Evolutionary conservation across 2,329 filamentous ascomycete species (phyloP).

Genomic region (Fusarium dimerum): DNA sequence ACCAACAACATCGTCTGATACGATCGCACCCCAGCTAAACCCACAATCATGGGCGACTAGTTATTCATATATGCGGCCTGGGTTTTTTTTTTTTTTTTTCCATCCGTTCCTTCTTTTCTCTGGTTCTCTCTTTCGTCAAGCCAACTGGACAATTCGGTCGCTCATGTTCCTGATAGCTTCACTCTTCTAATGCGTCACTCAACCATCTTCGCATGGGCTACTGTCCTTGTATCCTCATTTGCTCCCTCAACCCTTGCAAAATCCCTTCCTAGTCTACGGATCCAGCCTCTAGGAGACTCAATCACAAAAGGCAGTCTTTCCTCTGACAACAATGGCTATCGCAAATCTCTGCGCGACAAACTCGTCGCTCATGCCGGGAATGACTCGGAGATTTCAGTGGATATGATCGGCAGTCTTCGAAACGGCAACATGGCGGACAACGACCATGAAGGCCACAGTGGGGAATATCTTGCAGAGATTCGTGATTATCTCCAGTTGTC

Average conservation of each 20-base stretch:
- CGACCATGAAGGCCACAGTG: constrained; percentile 17
- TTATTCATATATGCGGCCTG: too few species aligned
- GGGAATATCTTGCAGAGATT: constrained; percentile 12
- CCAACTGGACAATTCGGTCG: too few species aligned
- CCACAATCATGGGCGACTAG: too few species aligned
- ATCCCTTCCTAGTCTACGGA: constrained; percentile 11
- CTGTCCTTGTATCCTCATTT: not conserved
- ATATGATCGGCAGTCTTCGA: constrained; percentile 13
- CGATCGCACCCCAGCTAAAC: too few species aligned
- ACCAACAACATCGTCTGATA: too few species aligned
- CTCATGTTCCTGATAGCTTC: too few species aligned
- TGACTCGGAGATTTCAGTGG: constrained; percentile 1
- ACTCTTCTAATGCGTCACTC: not conserved
- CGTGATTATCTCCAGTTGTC: constrained; percentile 14
- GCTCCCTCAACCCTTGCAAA: not conserved
- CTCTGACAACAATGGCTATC: constrained; percentile 11
- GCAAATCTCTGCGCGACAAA: constrained; percentile 6
- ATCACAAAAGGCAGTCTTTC: constrained; percentile 21
- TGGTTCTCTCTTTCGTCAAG: not conserved
- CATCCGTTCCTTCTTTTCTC: not conserved
- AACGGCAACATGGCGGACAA: constrained; percentile 14
- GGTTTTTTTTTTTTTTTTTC: not conserved
- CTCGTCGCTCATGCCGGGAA: constrained; percentile 1
- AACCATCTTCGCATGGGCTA: not conserved
- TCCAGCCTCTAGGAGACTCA: constrained; percentile 15